Conservation (phyloP, 1,284 basidiomycete genomes). For the Phlebopus sp. region DNA sequence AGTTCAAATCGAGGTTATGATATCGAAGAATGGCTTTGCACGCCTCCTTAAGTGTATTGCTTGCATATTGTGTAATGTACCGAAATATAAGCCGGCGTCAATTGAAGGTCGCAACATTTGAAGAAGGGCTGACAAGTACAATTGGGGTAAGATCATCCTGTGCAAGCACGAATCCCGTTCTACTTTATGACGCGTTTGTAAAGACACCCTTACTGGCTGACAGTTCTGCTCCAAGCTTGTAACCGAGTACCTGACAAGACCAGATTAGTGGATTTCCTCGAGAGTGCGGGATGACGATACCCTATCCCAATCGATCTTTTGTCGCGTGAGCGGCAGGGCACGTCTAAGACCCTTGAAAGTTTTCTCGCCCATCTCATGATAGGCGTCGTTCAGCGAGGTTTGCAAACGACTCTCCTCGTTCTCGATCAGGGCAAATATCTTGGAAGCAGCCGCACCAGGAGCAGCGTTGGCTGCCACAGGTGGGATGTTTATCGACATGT, state of each 20-base stretch:
- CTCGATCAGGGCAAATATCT: slow-evolving; percentile 79
- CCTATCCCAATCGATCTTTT: slow-evolving; percentile 94
- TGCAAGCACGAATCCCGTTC: background rate
- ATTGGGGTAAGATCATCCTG: background rate
- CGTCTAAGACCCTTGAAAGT: slow-evolving; percentile 87
- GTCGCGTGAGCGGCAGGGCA: slow-evolving; percentile 87
- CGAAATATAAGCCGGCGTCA: too few relatives aligned
- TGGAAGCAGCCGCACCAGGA: slow-evolving; percentile 57
- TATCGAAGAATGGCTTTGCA: background rate
- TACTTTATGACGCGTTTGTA: slow-evolving; percentile 36
- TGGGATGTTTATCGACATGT: slow-evolving; percentile 63
- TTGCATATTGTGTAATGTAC: slow-evolving; percentile 1
- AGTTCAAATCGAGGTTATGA: slow-evolving; percentile 71
- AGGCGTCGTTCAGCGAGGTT: slow-evolving; percentile 72
- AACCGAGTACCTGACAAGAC: slow-evolving; percentile 66
- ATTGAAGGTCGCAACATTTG: slow-evolving; percentile 3
- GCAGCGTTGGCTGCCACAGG: slow-evolving; percentile 49
- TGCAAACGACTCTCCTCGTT: slow-evolving; percentile 79
- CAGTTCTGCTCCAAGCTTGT: slow-evolving; percentile 84
- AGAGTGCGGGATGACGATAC: slow-evolving; percentile 39
- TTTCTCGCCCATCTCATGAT: slow-evolving; percentile 85
- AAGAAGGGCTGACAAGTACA: background rate
- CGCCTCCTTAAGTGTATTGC: slow-evolving; percentile 6
- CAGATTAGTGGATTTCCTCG: background rate
- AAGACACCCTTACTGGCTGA: slow-evolving; percentile 67